Conservation (phyloP, 352 stramenopile genomes). For the Phytophthora ohioensis region DNA sequence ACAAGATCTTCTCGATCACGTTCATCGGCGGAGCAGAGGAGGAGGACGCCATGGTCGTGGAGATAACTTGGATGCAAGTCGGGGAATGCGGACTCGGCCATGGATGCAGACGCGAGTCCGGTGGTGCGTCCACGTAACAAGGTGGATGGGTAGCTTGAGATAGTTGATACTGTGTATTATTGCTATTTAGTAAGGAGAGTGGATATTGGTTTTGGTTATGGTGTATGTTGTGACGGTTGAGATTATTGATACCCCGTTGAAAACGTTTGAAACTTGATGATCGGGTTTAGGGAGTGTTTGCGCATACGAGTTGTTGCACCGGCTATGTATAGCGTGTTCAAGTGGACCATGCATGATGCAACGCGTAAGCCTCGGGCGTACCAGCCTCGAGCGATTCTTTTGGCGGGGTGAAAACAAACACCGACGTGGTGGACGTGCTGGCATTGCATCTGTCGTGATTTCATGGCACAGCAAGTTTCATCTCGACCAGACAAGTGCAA, state of each 20-base stretch:
- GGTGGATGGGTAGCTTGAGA: conserved; percentile 8
- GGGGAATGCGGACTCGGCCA: conserved; percentile 22
- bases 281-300: conserved; percentile 11
- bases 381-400: conserved; percentile 4
- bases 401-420: background rate
- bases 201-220: background rate
- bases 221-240: background rate
- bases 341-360: background rate
- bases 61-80: conserved; percentile 52
- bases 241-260: background rate
- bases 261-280: background rate
- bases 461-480: background rate
- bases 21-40: conserved; percentile 68
- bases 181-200: background rate
- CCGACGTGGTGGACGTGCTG: no score
- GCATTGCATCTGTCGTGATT: background rate
- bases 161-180: background rate
- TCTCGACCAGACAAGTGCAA: background rate
- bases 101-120: conserved; percentile 8
- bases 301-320: conserved; percentile 13
- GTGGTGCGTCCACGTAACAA: conserved; percentile 28
- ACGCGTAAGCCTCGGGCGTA: background rate
- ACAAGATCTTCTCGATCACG: conserved; percentile 90
- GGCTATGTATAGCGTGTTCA: conserved; percentile 16
- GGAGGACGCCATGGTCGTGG: conserved; percentile 56